These are phyloP conservation scores for Closterium sp. DNA, from an alignment of 139 green algal species.

Conservation along the genomic window DNA sequence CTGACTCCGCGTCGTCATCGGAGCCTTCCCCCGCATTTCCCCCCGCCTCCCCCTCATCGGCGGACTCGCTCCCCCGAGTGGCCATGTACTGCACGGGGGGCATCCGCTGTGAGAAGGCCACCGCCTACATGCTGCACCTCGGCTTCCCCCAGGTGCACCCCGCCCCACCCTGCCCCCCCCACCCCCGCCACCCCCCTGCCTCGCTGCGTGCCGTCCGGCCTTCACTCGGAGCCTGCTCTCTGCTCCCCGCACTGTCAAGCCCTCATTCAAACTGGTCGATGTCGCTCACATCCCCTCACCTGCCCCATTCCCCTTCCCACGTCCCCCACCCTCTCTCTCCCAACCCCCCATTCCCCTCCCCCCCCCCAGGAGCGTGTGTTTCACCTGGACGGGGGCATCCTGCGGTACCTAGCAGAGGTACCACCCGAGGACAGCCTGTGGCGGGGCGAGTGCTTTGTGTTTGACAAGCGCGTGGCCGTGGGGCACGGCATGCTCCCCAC, in stretches of 20 bases:
- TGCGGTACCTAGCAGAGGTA: conserved; percentile 43
- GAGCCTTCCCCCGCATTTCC: not conserved
- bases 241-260: no score
- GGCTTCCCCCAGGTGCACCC: conserved; percentile 15
- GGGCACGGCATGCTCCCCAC: conserved; percentile 11
- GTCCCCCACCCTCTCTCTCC: not conserved
- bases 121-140: conserved; percentile 35
- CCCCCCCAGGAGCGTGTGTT: conserved; percentile 27
- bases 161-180: not conserved
- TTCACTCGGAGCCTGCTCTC: no score
- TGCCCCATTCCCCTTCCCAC: no score
- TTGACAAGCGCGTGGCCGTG: conserved; percentile 47
- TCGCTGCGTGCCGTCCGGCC: not conserved
- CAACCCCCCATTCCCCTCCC: not conserved
- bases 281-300: no score
- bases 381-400: conserved; percentile 49
- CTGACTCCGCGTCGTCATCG: not conserved
- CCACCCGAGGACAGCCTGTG: conserved; percentile 40
- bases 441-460: conserved; percentile 52
- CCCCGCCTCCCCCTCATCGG: not conserved
- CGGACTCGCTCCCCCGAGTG: not conserved
- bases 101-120: conserved; percentile 52
- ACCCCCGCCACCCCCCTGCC: not conserved
- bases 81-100: conserved; percentile 54
- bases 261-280: no score